Evolutionary conservation across 495 filamentous ascomycete species (phyloP), one percentile per base, ranked within the genome.

Genomic region (Trichodelitschia bisporula): DNA sequence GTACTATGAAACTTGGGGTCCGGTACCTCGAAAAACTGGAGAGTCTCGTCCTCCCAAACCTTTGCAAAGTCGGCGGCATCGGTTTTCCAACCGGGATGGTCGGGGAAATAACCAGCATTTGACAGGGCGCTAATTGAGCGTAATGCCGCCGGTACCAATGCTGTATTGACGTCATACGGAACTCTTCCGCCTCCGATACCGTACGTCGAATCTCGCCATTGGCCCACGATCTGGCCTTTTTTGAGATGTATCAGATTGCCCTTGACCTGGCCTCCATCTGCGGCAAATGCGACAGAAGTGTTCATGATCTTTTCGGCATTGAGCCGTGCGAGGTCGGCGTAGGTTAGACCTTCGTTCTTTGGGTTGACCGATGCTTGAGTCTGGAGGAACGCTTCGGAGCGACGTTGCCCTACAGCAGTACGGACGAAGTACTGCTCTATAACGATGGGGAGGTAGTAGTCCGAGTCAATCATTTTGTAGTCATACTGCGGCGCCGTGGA

Each of bases 401-500:
- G 46, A 1, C 41, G 40, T 25, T 40, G 39, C 4, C 65, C 65
- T 10, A 49, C 36, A 0, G 43, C 33, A 10, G 57, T 59, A 17
- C 60, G 41, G 12, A 67, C 32, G 29, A 74, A 64, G 43, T 72
- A 72, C 28, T 57, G 52, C 27, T 63, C 49, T 51, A 74, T 55
- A 17, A 67, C 37, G 11, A 69, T 44, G 2, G 59, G 59, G 2
- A 72, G 51, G 34, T 55, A 71, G 36, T 62, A 70, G 36, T 74
- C 64, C n/a, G 66, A 58, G 36, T 74, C 69, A 19, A 73, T 50
- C 69, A 72, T 74, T 29, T 56, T 59, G 36, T 74, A 72, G 32
- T 62, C 59, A 42, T 57, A 74, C 6, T 40, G 41, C 10, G 66
- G 61, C 6, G 53, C 58, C n/a, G 50, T 61, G 28, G 58, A 63